Percentiles rank a stretch among this genome's conserved stretches.
phyloP scores from a whole-genome alignment of 345 rosid genomes.

The Atalantia buxifolia region DNA sequence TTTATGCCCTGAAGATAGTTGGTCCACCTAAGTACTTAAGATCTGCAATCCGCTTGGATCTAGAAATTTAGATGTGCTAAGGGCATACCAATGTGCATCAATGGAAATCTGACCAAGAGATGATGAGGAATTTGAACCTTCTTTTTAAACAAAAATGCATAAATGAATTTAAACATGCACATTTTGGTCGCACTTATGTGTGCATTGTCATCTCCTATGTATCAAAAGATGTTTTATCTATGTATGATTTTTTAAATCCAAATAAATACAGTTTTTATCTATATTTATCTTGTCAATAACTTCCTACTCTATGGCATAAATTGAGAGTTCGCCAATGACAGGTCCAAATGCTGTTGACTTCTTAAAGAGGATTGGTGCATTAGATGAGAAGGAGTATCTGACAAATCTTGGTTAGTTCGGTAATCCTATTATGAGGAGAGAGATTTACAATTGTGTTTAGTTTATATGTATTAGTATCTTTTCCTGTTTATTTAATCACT shows the following conservation, averaged over 20 bases:
- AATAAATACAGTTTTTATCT: background rate
- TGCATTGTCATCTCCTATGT: background rate
- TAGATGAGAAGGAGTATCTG: constrained; percentile 87
- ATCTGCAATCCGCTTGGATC: background rate
- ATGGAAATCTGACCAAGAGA: constrained; percentile 7
- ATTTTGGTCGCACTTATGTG: background rate
- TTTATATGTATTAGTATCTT: background rate
- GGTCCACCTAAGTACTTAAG: background rate
- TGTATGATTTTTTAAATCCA: background rate
- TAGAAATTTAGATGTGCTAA: background rate
- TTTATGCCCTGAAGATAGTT: background rate
- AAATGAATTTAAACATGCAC: background rate
- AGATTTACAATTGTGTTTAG: background rate
- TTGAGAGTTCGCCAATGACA: constrained; percentile 28
- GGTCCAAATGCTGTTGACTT: constrained; percentile 95
- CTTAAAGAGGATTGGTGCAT: constrained; percentile 87
- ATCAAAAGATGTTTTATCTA: background rate
- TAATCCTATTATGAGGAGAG: constrained; percentile 5
- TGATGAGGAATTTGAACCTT: background rate
- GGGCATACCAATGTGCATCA: background rate
- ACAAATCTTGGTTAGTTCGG: constrained; percentile 84
- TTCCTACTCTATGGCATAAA: constrained; percentile 2
- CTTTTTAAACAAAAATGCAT: background rate
- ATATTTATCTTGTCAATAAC: background rate
- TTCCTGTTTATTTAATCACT: background rate